phyloP scores from a whole-genome alignment of 2,329 filamentous ascomycete species.

The Penicillium sp. region DNA sequence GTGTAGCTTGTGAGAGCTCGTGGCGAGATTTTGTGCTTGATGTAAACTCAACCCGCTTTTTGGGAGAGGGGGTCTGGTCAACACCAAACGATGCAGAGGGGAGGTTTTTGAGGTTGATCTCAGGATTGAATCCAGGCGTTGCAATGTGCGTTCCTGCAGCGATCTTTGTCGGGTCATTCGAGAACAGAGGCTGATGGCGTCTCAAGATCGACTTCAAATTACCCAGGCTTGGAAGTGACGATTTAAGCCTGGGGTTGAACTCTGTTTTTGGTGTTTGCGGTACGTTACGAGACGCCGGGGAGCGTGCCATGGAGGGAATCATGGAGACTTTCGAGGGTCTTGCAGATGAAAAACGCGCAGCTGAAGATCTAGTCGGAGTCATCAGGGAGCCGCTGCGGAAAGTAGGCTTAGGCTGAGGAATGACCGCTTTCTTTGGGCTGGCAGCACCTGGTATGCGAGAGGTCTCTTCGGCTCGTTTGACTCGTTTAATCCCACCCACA shows the following conservation, averaged over 20 bases:
- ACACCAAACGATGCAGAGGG: conserved; percentile 22
- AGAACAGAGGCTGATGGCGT: conserved; percentile 56
- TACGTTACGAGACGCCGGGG: conserved; percentile 51
- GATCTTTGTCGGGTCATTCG: conserved; percentile 55
- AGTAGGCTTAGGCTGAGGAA: conserved; percentile 26
- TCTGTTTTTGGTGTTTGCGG: conserved; percentile 42
- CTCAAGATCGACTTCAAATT: conserved; percentile 62
- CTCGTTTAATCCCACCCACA: conserved; percentile 60
- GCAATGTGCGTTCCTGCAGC: conserved; percentile 56
- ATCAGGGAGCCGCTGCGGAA: conserved; percentile 55
- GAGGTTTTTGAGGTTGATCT: conserved; percentile 47
- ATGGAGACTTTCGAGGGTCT: conserved; percentile 54
- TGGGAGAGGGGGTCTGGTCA: conserved; percentile 65
- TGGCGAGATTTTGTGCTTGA: conserved; percentile 58
- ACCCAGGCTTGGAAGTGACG: conserved; percentile 48
- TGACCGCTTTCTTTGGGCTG: conserved; percentile 21
- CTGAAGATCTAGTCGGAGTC: conserved; percentile 74
- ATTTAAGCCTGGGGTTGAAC: conserved; percentile 44
- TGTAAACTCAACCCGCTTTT: conserved; percentile 79
- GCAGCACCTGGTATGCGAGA: conserved; percentile 46
- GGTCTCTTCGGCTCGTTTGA: conserved; percentile 64
- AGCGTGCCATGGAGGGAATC: conserved; percentile 50
- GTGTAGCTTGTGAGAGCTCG: conserved; percentile 33
- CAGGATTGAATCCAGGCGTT: conserved; percentile 40
- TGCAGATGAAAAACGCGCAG: conserved; percentile 57